Base-by-base conservation (phyloP, 2,329 filamentous ascomycete species). In the Aspergillus viridinutans region DNA sequence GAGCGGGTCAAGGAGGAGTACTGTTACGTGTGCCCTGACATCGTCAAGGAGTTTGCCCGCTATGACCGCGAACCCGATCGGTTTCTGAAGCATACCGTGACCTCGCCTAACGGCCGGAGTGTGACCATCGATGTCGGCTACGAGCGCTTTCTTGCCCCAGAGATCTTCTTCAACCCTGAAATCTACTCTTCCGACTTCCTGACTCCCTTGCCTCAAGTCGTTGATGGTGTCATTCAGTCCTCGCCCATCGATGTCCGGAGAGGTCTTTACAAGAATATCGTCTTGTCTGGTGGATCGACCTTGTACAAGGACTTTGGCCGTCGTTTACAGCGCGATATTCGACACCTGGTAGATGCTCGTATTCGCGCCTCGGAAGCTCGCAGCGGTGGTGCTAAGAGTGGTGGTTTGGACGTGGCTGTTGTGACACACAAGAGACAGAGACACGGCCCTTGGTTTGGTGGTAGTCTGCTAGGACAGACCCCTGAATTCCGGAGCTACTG, bases 161-260 rank as follows among this genome's bases (percentile, higher is more conserved):
- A 99, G 76, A 99, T 99, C 72, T 99, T 99, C 79, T 99, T 99
- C 85, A 99, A 99, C 78, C 94, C 94, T 29, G 94, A 99, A 79
- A 99, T 99, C 70, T 97, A 97, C 83, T 96, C 91, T 60, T 97
- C 93, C 64, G 94, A 99, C 74, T 99, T 99, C 81, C 80, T 99
- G 64, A 99, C 94, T 12, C 94, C 94, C 14, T 84, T 99, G 8
- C 94, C 94, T 25, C 90, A 85, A 52, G 94, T 99, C 52, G 95
- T 99, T 60, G 94, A 99, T 72, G 89, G 89, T 56, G 94, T 97
- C 62, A 99, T 99, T 68, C 94, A 99, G 77, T 93, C 92, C 56
- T 96, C 93, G 35, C 94, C 94, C 45, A 99, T 99, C 68, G 94
- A 99, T 72, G 95, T 99, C 49, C 89, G 94, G 70, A 87, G 94